phyloP scores from a whole-genome alignment of 345 rosid genomes.

The Litchi chinensis region DNA sequence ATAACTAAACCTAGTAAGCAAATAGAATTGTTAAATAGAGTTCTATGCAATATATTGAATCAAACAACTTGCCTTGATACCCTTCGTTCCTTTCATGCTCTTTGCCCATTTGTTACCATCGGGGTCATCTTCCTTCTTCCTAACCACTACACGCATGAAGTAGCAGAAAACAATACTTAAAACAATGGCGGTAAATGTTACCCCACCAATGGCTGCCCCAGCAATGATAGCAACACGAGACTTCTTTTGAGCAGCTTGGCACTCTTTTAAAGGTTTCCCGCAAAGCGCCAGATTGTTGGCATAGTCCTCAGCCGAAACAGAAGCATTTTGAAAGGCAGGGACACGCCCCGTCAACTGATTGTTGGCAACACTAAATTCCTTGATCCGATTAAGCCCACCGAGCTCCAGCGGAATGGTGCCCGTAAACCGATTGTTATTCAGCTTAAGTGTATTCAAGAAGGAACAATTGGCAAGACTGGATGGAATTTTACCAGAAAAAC shows the following conservation, averaged over 20 bases:
- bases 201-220: slow-evolving; percentile 17
- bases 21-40: background rate
- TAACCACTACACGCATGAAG: background rate
- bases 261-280: slow-evolving; percentile 16
- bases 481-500: slow-evolving; percentile 40
- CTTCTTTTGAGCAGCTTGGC: background rate
- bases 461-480: slow-evolving; percentile 8
- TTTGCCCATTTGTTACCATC: slow-evolving; percentile 28
- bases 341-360: slow-evolving; percentile 30
- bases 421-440: slow-evolving; percentile 22
- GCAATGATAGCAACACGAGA: slow-evolving; percentile 4
- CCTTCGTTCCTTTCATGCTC: slow-evolving; percentile 17
- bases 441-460: slow-evolving; percentile 23
- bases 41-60: background rate
- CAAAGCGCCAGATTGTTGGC: slow-evolving; percentile 30
- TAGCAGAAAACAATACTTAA: slow-evolving; percentile 8
- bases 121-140: slow-evolving; percentile 25
- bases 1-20: background rate
- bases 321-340: background rate
- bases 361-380: slow-evolving; percentile 25
- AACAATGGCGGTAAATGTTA: background rate
- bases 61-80: slow-evolving; percentile 22
- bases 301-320: background rate
- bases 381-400: slow-evolving; percentile 13
- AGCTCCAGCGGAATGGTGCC: slow-evolving; percentile 30